Base-by-base conservation (phyloP, 2,329 filamentous ascomycete genomes). In the Aspergillus terreus region DNA sequence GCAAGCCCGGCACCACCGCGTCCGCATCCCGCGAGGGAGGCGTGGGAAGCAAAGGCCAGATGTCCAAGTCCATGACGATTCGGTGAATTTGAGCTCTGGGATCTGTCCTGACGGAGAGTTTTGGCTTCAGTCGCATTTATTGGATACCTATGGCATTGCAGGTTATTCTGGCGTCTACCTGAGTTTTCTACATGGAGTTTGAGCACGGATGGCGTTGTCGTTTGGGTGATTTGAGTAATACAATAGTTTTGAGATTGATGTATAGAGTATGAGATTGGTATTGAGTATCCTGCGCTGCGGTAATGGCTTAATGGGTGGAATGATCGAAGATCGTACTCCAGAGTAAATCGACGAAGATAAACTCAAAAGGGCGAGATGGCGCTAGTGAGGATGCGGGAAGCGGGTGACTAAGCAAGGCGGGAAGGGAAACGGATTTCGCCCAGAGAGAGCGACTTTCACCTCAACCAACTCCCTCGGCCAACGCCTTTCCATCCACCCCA, bases 1-100 rank as follows among this genome's bases (percentile, higher is more conserved):
- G 96, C 83, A 97, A 96, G 83, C 80, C 92, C 15, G 91, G 90
- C 50, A 78, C 82, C 53, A 77, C 82, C 54, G 82, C 85, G 47
- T 82, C 84, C 45, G 69, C 79, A 30, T 78, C 85, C 49, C 81
- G 83, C 54, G 80, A 82, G 61, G 81, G 85, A 52, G 85, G 84
- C 57, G 78, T 87, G 53, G 86, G 86, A 46, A 83, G 82, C 73
- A 92, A 92, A 77, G 90, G 88, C 50, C 85, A 89, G 66, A 87
- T 92, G 81, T 85, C 85, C 69, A 96, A 96, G 85, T 90, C 92
- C 73, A 95, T 96, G 88, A 96, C 92, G 43, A 92, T 92, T 70
- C 86, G 89, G 69, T 94, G 83, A 81, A 61, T 41, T 44, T 19
- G 36, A 14, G 43, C 36, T 52, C 27, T 49, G 23, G 47, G 30